These are phyloP conservation scores for Colletotrichum gloeosporioides DNA, from an alignment of 2,329 filamentous ascomycete species.

Conservation along the genomic window DNA sequence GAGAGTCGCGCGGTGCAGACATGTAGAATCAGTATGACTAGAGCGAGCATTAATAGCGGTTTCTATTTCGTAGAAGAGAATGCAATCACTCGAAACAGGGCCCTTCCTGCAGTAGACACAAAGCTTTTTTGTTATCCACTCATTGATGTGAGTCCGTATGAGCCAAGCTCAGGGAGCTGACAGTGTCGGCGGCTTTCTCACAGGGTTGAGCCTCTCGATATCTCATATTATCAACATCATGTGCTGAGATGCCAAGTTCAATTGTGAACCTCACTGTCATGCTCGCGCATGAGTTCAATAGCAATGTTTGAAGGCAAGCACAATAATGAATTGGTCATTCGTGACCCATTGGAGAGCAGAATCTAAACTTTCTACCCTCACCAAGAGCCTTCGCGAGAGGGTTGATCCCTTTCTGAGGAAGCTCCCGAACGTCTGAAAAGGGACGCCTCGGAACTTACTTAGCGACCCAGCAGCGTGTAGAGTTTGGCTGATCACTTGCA, in stretches of 20 bases:
- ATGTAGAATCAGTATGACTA: not conserved
- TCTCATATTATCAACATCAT: not conserved
- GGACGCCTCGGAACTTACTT: not conserved
- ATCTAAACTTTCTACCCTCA: not conserved
- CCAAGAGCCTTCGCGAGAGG: not conserved
- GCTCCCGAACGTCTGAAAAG: not conserved
- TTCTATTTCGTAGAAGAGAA: not conserved
- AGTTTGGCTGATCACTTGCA: not conserved
- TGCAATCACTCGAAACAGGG: not conserved
- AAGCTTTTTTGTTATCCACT: not conserved
- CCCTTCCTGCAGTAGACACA: not conserved
- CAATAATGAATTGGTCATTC: not conserved
- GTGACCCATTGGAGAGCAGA: not conserved
- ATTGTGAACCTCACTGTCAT: not conserved
- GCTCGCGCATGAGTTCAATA: not conserved
- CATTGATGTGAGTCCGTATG: not conserved
- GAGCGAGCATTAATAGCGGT: not conserved
- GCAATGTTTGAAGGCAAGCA: not conserved
- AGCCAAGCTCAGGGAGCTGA: not conserved
- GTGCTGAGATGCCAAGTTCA: not conserved
- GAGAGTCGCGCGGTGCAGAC: not conserved
- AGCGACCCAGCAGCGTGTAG: not conserved
- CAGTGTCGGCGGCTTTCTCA: not conserved
- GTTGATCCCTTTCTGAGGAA: not conserved
- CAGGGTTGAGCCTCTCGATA: not conserved